These are phyloP conservation scores for Orbilia quercus DNA, from an alignment of 2,329 filamentous ascomycete genomes.

Conservation along the genomic window DNA sequence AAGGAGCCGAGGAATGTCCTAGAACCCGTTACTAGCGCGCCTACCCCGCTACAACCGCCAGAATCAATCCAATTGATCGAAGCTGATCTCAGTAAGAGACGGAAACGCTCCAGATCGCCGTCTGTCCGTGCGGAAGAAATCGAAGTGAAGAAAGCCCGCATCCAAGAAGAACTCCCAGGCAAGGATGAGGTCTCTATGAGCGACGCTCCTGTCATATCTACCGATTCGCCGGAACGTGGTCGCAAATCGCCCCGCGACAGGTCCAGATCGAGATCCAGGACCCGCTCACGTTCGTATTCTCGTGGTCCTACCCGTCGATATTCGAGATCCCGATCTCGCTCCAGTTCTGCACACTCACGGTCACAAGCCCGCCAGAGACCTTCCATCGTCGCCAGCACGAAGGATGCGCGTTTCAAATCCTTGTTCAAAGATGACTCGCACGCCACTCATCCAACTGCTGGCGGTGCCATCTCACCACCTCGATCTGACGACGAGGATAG, in stretches of 20 bases:
- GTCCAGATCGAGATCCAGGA: conserved; percentile 26
- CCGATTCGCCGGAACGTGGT: conserved; percentile 36
- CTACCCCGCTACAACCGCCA: conserved; percentile 44
- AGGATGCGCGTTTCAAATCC: conserved; percentile 67
- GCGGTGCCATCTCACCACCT: conserved; percentile 57
- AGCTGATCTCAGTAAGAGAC: conserved; percentile 38
- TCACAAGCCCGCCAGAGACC: conserved; percentile 43
- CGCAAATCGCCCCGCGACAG: conserved; percentile 29
- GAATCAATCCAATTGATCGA: conserved; percentile 46
- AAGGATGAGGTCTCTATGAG: conserved; percentile 48
- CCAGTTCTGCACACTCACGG: conserved; percentile 30
- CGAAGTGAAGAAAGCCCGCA: conserved; percentile 50
- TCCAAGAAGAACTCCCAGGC: conserved; percentile 35
- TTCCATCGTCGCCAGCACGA: conserved; percentile 56
- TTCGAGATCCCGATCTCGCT: conserved; percentile 22
- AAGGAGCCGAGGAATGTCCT: conserved; percentile 57
- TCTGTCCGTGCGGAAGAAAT: conserved; percentile 43
- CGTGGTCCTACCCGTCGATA: conserved; percentile 18
- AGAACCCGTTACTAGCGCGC: conserved; percentile 51
- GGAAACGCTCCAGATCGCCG: conserved; percentile 47
- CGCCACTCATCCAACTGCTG: conserved; percentile 57
- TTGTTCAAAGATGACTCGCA: conserved; percentile 63
- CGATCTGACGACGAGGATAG: conserved; percentile 63
- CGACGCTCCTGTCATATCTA: conserved; percentile 46
- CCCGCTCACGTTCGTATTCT: conserved; percentile 17